These are phyloP conservation scores for Microdochium trichocladiopsis DNA, from an alignment of 2,329 filamentous ascomycete species.

Conservation along the genomic window DNA sequence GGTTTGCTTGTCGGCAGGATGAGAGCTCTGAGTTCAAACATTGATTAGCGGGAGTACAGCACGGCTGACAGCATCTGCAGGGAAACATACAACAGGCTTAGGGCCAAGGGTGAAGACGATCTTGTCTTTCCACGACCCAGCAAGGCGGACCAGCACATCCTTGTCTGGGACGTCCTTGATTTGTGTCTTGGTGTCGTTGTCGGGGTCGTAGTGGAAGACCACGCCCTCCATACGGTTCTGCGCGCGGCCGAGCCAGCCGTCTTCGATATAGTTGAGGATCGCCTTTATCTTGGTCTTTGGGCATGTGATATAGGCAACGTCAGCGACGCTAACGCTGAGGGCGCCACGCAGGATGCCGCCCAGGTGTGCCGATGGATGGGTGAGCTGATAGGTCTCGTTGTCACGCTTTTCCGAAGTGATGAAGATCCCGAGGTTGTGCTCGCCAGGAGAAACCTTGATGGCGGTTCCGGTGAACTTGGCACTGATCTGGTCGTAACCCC, in stretches of 20 bases:
- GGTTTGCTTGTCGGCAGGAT: conserved; percentile 52
- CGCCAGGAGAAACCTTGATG: conserved; percentile 82
- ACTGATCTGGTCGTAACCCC: conserved; percentile 91
- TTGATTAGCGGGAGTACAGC: conserved; percentile 4
- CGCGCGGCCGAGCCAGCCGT: conserved; percentile 86
- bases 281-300: conserved; percentile 85
- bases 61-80: background rate
- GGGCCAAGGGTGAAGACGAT: conserved; percentile 54
- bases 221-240: conserved; percentile 90
- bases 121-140: conserved; percentile 78
- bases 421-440: conserved; percentile 95
- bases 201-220: conserved; percentile 82
- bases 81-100: conserved; percentile 43
- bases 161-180: conserved; percentile 83
- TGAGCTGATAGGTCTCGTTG: conserved; percentile 90
- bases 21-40: conserved; percentile 27
- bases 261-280: conserved; percentile 88
- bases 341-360: conserved; percentile 81
- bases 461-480: conserved; percentile 97
- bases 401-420: conserved; percentile 73
- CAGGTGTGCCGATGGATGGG: conserved; percentile 87
- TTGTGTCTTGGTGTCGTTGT: conserved; percentile 71
- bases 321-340: conserved; percentile 85
- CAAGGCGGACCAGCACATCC: conserved; percentile 75
- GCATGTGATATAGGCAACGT: conserved; percentile 83